Evolutionary conservation across 345 rosid species (phyloP).

Genomic region (Excoecaria cochinchinensis): DNA sequence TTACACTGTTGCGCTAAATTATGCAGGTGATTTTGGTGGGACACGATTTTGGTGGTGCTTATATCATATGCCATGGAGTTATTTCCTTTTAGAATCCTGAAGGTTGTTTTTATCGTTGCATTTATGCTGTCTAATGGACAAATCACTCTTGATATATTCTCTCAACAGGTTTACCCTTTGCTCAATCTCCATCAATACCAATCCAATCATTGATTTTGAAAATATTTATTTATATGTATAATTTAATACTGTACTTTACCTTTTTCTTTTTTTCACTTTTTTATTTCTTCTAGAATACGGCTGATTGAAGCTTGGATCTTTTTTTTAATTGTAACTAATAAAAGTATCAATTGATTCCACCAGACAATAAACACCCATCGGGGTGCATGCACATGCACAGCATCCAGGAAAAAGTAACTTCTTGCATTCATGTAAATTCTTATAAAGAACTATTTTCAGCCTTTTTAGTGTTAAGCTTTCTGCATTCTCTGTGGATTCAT

Average conservation of each 20-base stretch:
- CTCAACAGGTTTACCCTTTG: slow-evolving; percentile 52
- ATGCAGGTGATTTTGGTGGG: slow-evolving; percentile 90
- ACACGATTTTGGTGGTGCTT: slow-evolving; percentile 94
- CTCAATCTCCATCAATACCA: neutral
- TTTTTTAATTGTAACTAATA: neutral
- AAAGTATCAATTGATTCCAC: neutral
- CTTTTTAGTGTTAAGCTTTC: too few relatives aligned
- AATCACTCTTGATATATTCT: slow-evolving; percentile 72
- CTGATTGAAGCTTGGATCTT: neutral
- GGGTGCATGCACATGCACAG: neutral
- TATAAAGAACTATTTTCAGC: too few relatives aligned
- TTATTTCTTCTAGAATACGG: neutral
- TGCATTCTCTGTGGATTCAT: too few relatives aligned
- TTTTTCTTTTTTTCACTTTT: too few relatives aligned
- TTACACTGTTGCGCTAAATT: neutral
- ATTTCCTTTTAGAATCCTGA: slow-evolving; percentile 67
- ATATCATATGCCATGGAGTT: slow-evolving; percentile 81
- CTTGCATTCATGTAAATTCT: too few relatives aligned
- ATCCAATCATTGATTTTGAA: neutral
- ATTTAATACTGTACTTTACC: neutral
- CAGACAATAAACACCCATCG: neutral
- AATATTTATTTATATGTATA: neutral
- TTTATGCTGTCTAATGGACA: slow-evolving; percentile 75
- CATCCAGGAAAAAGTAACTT: too few relatives aligned
- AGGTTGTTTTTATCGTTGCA: slow-evolving; percentile 78